Conservation (phyloP, 208 protist genomes). For the Naegleria lovaniensis region DNA sequence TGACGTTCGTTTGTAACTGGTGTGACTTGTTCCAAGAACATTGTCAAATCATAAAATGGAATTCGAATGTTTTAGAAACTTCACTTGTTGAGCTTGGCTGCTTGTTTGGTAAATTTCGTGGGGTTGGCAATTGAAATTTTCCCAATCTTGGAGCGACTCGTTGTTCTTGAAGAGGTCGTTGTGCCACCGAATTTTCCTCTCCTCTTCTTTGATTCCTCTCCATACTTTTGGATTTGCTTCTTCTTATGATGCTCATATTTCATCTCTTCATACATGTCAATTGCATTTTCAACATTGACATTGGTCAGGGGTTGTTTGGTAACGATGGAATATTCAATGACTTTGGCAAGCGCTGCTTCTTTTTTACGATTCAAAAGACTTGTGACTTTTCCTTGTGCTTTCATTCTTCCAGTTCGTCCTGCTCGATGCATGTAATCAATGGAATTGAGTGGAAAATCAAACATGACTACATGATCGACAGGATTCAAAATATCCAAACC, state of each 20-base stretch:
- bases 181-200: background rate
- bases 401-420: constrained; percentile 13
- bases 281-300: background rate
- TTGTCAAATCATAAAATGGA: too few relatives aligned
- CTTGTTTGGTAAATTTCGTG: too few relatives aligned
- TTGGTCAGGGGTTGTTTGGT: background rate
- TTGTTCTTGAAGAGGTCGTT: too few relatives aligned
- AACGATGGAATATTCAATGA: background rate
- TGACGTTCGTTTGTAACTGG: too few relatives aligned
- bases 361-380: background rate
- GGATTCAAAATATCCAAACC: background rate
- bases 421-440: constrained; percentile 23
- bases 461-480: constrained; percentile 24
- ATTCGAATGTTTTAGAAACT: too few relatives aligned
- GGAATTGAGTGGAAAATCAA: constrained; percentile 24
- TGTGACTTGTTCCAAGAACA: too few relatives aligned
- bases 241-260: background rate
- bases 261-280: background rate
- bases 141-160: too few relatives aligned
- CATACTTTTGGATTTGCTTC: background rate
- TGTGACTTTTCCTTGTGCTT: background rate
- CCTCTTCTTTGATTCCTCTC: background rate
- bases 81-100: too few relatives aligned
- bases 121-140: too few relatives aligned
- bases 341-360: background rate